Evolutionary conservation across 1,284 basidiomycete species (phyloP).

Genomic region (Omphalotus olearius): DNA sequence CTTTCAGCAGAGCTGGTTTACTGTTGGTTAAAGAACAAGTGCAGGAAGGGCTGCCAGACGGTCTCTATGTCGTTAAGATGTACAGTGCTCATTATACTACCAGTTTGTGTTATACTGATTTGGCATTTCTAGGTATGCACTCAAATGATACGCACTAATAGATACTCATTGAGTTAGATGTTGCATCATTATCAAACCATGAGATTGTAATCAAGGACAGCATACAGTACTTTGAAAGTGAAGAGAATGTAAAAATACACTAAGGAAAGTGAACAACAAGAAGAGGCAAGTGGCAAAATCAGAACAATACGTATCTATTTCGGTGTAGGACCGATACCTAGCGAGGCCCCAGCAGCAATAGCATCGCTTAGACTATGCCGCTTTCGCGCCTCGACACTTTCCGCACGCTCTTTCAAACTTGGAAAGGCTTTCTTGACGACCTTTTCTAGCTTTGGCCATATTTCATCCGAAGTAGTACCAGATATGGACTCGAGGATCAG

Average conservation of each 20-base stretch:
- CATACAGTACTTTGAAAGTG: too few species aligned
- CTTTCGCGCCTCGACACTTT: conserved; percentile 35
- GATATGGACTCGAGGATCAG: conserved; percentile 69
- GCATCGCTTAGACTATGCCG: conserved; percentile 50
- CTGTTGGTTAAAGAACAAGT: conserved; percentile 64
- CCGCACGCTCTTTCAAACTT: conserved; percentile 46
- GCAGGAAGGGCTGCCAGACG: conserved; percentile 77
- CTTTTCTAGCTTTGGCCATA: conserved; percentile 80
- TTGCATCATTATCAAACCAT: too few species aligned
- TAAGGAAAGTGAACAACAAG: too few species aligned
- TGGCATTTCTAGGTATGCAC: conserved; percentile 48
- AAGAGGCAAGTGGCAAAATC: not conserved
- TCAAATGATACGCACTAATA: conserved; percentile 42
- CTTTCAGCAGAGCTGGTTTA: conserved; percentile 71
- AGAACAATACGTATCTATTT: not conserved
- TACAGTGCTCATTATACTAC: conserved; percentile 31
- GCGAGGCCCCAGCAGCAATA: conserved; percentile 21
- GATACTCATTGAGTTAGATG: too few species aligned
- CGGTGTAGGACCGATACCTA: not conserved
- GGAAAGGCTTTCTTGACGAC: conserved; percentile 58
- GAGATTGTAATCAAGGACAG: too few species aligned
- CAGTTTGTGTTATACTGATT: conserved; percentile 3
- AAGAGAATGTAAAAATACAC: too few species aligned
- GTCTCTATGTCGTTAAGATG: conserved; percentile 83
- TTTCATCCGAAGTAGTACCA: conserved; percentile 88